A percentile compares a stretch with the other conserved stretches of the same genome.
phyloP scores from a whole-genome alignment of 345 rosid genomes.

The Trapa bicornis region DNA sequence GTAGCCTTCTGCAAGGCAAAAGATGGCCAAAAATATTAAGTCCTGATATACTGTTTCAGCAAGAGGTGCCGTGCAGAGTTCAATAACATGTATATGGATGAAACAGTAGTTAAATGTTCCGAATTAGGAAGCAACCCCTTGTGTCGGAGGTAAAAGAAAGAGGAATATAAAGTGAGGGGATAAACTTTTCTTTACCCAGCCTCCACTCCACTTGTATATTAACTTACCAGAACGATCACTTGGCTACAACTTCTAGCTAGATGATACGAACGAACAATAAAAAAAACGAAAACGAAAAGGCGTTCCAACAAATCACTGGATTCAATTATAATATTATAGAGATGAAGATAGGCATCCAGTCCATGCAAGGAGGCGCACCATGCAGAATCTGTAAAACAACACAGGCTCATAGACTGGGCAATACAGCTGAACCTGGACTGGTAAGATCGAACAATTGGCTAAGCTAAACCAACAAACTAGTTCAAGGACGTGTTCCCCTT shows the following conservation, averaged over 20 bases:
- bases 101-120: background rate
- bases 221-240: no score
- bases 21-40: background rate
- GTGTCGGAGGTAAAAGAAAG: background rate
- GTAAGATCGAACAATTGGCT: background rate
- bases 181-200: background rate
- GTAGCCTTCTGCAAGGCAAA: slow-evolving; percentile 29
- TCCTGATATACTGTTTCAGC: background rate
- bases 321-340: background rate
- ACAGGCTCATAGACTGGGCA: background rate
- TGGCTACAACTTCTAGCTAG: background rate
- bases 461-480: no score
- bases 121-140: background rate
- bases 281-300: background rate
- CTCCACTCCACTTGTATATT: background rate
- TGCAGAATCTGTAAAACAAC: background rate
- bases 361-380: background rate
- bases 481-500: background rate
- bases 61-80: background rate
- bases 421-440: background rate
- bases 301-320: background rate
- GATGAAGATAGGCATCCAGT: background rate
- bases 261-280: background rate
- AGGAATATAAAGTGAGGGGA: no score
- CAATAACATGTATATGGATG: background rate